Base-by-base conservation (phyloP, 441 rosid species). In the Breynia disticha region DNA sequence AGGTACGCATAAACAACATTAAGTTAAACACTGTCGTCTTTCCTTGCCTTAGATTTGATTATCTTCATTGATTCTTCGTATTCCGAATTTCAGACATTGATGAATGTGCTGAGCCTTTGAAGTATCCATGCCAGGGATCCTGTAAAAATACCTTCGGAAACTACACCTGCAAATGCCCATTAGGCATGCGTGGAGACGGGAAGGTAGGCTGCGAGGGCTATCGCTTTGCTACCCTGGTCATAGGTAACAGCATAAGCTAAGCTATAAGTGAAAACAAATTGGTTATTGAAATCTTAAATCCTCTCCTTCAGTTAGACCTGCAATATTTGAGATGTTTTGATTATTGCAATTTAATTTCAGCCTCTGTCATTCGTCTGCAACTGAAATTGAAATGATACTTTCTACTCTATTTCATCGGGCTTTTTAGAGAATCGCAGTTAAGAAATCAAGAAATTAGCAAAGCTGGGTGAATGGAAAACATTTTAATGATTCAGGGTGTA, bases 131-230 rank as follows among this genome's bases (percentile, higher is more conserved):
- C 15, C 14, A 39, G 9, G 43, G 43, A 9, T 39, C 43, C 15
- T 39, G 43, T 39, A 39, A 39, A 39, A 39, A 39, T 14, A 39
- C 43, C 5, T 1, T 39, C 2, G 43, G 43, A 39, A 39, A 39
- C 15, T 39, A 39, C 43, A 39, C 43, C 11, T 39, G 43, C 11
- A 10, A 39, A 39, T 39, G 43, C 9, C 43, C 43, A 13, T 2
- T 55, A 24, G 59, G 59, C 37, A 59, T 43, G 64, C 15, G 32
- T 1, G 69, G 69, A 1, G 57, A 59, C 50, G 69, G 64, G 14
- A 59, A 21, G 59, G 11, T 15, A 10, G 41, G 48, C 4, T 59
- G 69, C 20, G 24, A 14, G 11, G 43, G 43, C 12, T 39, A 39
- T 47, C 50, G 37, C 16, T 15, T 19, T 2, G 16, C 50, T 13